Evolutionary conservation across 1,139 yeast species (phyloP).

Genomic region (Chernovozyma sophiae-reginae): DNA sequence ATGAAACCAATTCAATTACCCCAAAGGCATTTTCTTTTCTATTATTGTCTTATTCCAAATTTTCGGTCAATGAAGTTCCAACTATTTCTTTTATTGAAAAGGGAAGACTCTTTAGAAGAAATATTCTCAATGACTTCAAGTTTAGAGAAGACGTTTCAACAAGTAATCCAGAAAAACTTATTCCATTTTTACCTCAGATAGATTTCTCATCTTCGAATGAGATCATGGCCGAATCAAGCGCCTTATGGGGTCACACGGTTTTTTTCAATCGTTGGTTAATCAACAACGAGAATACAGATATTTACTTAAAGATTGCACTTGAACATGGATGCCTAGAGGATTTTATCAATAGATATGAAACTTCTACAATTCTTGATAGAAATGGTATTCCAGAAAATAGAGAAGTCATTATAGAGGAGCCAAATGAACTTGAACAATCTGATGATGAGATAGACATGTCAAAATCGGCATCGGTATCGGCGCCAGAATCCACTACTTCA

Average conservation of each 20-base stretch:
- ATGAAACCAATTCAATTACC: conserved; percentile 36
- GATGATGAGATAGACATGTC: background rate
- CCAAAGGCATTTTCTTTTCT: conserved; percentile 49
- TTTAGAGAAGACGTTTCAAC: conserved; percentile 10
- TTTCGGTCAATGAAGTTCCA: conserved; percentile 30
- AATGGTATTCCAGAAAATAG: conserved; percentile 19
- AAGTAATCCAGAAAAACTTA: conserved; percentile 22
- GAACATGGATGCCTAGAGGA: conserved; percentile 43
- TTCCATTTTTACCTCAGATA: conserved; percentile 68
- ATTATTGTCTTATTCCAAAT: conserved; percentile 53
- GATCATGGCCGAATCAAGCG: conserved; percentile 71
- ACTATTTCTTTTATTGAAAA: conserved; percentile 38
- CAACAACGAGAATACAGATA: conserved; percentile 38
- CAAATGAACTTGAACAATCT: conserved; percentile 1
- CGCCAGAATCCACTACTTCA: background rate
- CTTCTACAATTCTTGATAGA: conserved; percentile 41
- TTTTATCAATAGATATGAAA: conserved; percentile 48
- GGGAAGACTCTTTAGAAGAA: conserved; percentile 46
- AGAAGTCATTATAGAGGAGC: conserved; percentile 12
- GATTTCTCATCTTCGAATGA: conserved; percentile 38
- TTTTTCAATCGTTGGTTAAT: conserved; percentile 40
- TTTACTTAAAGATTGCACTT: conserved; percentile 54
- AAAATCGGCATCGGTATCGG: background rate
- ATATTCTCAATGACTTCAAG: conserved; percentile 30
- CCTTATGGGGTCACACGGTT: conserved; percentile 61